Evolutionary conservation across 768 basidiomycete species (phyloP).

Genomic region (Russula griseocarnosa): DNA sequence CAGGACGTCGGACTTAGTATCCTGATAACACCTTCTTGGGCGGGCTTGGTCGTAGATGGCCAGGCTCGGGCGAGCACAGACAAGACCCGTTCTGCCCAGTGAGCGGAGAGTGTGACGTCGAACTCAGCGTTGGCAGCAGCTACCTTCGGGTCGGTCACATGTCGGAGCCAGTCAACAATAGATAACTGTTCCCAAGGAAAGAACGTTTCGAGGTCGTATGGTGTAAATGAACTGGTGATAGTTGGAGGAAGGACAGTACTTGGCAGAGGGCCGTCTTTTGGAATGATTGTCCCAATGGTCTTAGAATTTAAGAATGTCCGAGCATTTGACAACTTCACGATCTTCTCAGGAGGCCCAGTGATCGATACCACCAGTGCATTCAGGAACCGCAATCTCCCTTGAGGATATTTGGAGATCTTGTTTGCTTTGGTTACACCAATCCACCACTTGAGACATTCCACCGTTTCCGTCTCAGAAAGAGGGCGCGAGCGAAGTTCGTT

Average conservation of each 20-base stretch:
- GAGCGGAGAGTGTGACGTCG: conserved; percentile 59
- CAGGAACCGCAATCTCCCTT: conserved; percentile 63
- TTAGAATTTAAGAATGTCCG: conserved; percentile 67
- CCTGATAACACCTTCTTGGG: conserved; percentile 40
- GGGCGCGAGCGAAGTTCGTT: too few species aligned
- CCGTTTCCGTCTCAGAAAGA: too few species aligned
- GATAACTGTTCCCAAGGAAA: conserved; percentile 82
- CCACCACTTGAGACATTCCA: conserved; percentile 74
- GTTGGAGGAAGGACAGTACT: conserved; percentile 61
- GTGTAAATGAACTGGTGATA: conserved; percentile 58
- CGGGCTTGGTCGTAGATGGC: conserved; percentile 51
- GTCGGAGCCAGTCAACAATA: conserved; percentile 68
- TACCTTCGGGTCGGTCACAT: conserved; percentile 52
- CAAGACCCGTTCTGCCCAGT: conserved; percentile 77
- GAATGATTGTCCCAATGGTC: conserved; percentile 50
- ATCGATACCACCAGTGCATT: conserved; percentile 62
- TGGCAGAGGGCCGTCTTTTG: conserved; percentile 72
- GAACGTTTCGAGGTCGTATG: conserved; percentile 34
- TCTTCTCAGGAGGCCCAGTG: conserved; percentile 43
- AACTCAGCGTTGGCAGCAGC: conserved; percentile 44
- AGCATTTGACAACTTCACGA: conserved; percentile 65
- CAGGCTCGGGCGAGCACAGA: conserved; percentile 76
- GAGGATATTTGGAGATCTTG: too few species aligned
- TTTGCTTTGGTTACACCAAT: too few species aligned
- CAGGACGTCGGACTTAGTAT: conserved; percentile 36